Evolutionary conservation across 257 asterid genomes (phyloP).

Genomic region (Solanum phureja): DNA sequence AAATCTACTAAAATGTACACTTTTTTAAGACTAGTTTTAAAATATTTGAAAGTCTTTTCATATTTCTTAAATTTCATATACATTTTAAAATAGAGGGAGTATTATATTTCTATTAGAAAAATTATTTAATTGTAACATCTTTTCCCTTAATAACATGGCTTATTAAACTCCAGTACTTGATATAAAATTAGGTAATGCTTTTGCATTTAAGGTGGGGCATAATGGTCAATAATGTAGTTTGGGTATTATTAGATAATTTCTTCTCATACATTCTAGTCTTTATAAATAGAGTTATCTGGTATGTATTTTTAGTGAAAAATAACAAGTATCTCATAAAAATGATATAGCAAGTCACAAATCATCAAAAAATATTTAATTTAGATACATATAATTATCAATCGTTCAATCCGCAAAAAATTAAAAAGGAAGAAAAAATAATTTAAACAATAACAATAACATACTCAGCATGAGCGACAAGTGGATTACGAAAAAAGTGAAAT

Average conservation of each 20-base stretch:
- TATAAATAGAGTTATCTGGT: too few species aligned
- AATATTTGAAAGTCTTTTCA: not conserved
- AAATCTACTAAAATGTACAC: not conserved
- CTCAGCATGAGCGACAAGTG: not conserved
- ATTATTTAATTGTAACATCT: not conserved
- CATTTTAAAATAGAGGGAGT: not conserved
- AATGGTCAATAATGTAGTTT: too few species aligned
- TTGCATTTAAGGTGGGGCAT: too few species aligned
- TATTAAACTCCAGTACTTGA: not conserved
- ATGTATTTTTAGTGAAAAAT: too few species aligned
- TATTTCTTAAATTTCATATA: too few species aligned
- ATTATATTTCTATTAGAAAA: not conserved
- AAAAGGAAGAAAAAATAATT: not conserved
- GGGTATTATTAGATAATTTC: too few species aligned
- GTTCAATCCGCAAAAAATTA: not conserved
- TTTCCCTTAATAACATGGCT: not conserved
- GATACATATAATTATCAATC: not conserved
- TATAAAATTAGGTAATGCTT: not conserved
- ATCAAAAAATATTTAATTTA: not conserved
- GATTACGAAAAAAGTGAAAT: too few species aligned
- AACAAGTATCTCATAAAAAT: not conserved
- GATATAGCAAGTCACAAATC: not conserved
- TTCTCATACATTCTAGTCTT: too few species aligned
- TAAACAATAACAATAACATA: not conserved
- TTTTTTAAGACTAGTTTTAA: too few species aligned